phyloP scores from a whole-genome alignment of 2,329 filamentous ascomycete genomes.

The Rhynchosporium secalis region DNA sequence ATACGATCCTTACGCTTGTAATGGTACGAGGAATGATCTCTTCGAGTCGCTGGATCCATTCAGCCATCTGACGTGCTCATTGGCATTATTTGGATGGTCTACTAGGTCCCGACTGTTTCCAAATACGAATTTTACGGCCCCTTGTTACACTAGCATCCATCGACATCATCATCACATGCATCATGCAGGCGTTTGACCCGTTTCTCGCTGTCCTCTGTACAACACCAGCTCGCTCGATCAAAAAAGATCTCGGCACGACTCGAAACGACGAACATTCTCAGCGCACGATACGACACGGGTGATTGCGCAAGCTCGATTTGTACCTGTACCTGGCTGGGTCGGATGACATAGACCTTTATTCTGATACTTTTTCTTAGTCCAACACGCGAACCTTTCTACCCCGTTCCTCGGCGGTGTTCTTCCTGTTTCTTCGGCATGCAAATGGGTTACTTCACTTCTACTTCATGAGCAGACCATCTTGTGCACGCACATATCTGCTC shows the following conservation, averaged over 20 bases:
- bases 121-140: slow-evolving; percentile 41
- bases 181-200: slow-evolving; percentile 30
- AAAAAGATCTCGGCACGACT: slow-evolving; percentile 37
- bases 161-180: slow-evolving; percentile 36
- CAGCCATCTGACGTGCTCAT: slow-evolving; percentile 25
- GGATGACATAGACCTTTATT: slow-evolving; percentile 33
- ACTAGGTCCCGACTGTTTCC: slow-evolving; percentile 36
- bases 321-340: slow-evolving; percentile 37
- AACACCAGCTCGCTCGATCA: slow-evolving; percentile 38
- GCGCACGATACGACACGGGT: slow-evolving; percentile 40
- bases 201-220: slow-evolving; percentile 38
- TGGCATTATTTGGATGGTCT: slow-evolving; percentile 14
- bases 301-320: slow-evolving; percentile 39
- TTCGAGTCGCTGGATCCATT: slow-evolving; percentile 33
- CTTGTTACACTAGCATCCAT: slow-evolving; percentile 41
- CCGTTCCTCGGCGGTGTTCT: slow-evolving; percentile 29
- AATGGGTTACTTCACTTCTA: slow-evolving; percentile 34
- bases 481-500: slow-evolving; percentile 33
- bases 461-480: slow-evolving; percentile 33
- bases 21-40: slow-evolving; percentile 41
- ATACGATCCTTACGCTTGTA: slow-evolving; percentile 42
- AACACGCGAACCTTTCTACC: slow-evolving; percentile 12
- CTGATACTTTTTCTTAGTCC: slow-evolving; percentile 26
- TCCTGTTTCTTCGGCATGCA: slow-evolving; percentile 26
- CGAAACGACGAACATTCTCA: slow-evolving; percentile 34